Evolutionary conservation across 2,329 filamentous ascomycete genomes (phyloP).

Genomic region (Akanthomyces dipterigenus): DNA sequence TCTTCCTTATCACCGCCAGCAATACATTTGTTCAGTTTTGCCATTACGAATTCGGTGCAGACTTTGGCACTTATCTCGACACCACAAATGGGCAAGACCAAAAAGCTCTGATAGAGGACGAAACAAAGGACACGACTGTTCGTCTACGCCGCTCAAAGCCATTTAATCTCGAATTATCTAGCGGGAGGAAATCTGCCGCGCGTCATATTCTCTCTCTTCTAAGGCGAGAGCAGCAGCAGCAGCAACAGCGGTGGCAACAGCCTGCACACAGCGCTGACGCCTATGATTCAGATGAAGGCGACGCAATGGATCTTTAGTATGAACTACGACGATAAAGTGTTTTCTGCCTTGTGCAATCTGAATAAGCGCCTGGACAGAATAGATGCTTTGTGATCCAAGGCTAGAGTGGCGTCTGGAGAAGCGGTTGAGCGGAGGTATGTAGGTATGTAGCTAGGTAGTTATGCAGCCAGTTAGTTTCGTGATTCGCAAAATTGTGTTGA

Average conservation of each 20-base stretch:
- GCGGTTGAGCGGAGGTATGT: too few relatives aligned
- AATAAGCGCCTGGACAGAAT: background rate
- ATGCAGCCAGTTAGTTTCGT: too few relatives aligned
- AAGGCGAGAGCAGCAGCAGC: background rate
- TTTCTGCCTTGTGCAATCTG: background rate
- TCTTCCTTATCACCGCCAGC: background rate
- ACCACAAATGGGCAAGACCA: background rate
- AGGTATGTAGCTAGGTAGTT: too few relatives aligned
- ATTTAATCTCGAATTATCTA: background rate
- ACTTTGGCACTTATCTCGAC: background rate
- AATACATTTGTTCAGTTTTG: background rate
- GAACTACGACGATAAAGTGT: background rate
- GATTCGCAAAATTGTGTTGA: too few relatives aligned
- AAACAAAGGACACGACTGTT: background rate
- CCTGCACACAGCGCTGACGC: background rate
- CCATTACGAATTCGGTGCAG: background rate
- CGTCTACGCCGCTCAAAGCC: background rate
- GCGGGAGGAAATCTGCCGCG: background rate
- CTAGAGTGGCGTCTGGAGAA: too few relatives aligned
- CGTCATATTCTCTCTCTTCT: background rate
- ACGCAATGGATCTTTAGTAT: background rate
- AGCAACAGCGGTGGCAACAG: background rate
- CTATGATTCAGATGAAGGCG: background rate
- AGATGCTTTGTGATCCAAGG: too few relatives aligned
- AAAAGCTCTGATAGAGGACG: background rate